These are phyloP conservation scores for Adansonia gregorii DNA, from an alignment of 441 rosid species.

Conservation along the genomic window DNA sequence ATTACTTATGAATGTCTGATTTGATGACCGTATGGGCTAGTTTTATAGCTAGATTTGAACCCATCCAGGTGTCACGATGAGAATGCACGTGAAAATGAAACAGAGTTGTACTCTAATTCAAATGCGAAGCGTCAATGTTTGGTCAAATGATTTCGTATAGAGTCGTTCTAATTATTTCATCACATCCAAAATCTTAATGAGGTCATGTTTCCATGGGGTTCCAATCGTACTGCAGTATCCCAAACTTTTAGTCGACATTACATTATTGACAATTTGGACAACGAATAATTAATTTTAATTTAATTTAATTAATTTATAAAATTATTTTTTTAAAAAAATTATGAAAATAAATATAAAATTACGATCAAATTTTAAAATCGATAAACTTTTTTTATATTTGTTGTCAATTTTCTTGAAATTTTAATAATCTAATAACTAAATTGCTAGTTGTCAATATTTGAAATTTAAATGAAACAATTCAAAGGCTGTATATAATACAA, in stretches of 20 bases:
- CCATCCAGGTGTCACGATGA: conserved; percentile 1
- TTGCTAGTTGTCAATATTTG: too few species aligned
- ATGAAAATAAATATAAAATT: too few species aligned
- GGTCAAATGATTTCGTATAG: neutral
- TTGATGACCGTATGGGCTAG: neutral
- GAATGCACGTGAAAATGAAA: neutral
- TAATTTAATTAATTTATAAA: too few species aligned
- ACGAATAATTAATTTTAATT: neutral
- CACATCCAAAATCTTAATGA: neutral
- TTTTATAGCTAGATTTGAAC: neutral
- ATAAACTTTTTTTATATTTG: too few species aligned
- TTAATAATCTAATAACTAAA: too few species aligned
- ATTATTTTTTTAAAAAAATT: too few species aligned
- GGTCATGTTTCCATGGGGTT: neutral
- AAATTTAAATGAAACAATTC: too few species aligned
- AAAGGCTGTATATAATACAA: too few species aligned
- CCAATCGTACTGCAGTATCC: neutral
- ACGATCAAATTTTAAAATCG: too few species aligned
- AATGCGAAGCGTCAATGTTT: conserved; percentile 2
- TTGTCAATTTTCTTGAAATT: neutral
- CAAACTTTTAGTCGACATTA: neutral
- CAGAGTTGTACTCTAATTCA: neutral
- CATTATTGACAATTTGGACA: neutral
- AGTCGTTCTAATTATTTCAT: neutral
- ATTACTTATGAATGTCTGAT: neutral